Percentiles rank a stretch among this genome's conserved stretches.
These are phyloP conservation scores for Linnemannia elongata DNA, from an alignment of 192 early-diverging fungal species.

Conservation along the genomic window DNA sequence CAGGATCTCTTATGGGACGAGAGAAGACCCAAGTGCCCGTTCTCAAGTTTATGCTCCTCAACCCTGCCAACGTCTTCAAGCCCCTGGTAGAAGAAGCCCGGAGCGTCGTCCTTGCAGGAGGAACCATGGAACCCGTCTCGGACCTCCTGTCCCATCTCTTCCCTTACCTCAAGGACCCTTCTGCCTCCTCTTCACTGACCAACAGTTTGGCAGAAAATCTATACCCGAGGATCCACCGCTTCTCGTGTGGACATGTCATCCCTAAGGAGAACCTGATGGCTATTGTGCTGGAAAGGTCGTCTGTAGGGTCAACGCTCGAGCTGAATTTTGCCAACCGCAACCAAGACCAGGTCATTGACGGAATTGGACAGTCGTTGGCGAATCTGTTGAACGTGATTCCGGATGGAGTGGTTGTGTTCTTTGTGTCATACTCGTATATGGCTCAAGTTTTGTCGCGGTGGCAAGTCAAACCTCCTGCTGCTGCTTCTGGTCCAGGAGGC, in stretches of 20 bases:
- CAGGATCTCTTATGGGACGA: neutral
- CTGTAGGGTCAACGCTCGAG: conserved; percentile 70
- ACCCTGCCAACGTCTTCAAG: conserved; percentile 84
- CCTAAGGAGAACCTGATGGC: conserved; percentile 81
- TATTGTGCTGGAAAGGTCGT: conserved; percentile 72
- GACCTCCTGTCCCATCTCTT: conserved; percentile 46
- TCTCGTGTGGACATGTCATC: conserved; percentile 91
- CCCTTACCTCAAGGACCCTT: conserved; percentile 34
- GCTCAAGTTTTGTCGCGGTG: conserved; percentile 71
- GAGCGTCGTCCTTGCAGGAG: conserved; percentile 90
- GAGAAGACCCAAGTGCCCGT: conserved; percentile 26
- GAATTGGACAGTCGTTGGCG: conserved; percentile 76
- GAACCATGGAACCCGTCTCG: conserved; percentile 91
- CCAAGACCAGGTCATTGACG: conserved; percentile 65
- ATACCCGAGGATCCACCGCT: conserved; percentile 66
- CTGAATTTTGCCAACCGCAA: conserved; percentile 78
- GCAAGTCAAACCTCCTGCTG: conserved; percentile 26
- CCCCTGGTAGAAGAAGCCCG: conserved; percentile 84
- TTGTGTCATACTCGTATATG: conserved; percentile 86
- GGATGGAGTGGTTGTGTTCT: conserved; percentile 90
- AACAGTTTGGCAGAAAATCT: neutral
- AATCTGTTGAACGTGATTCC: conserved; percentile 83
- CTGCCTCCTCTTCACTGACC: neutral
- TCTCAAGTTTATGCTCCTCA: conserved; percentile 89
- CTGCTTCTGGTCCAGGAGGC: neutral